phyloP scores from a whole-genome alignment of 345 rosid species.

The Pistacia atlantica region DNA sequence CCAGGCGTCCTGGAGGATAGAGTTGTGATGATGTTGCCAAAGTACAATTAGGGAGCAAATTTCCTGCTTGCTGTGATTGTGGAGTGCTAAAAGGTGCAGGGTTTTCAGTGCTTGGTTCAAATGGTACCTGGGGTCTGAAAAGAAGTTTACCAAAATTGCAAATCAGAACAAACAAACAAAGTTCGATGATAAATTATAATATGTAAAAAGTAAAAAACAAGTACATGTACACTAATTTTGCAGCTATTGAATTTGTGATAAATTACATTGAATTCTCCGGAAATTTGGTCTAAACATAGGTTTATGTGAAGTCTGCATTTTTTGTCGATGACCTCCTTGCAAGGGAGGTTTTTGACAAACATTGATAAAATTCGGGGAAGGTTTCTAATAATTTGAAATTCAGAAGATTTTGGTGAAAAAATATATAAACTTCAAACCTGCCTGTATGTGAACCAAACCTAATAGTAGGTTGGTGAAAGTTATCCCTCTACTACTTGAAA shows the following conservation, averaged over 20 bases:
- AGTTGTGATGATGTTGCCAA: neutral
- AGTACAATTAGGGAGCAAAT: neutral
- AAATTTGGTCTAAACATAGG: neutral
- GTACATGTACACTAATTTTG: neutral
- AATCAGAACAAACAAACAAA: neutral
- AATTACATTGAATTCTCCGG: neutral
- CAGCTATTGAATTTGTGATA: neutral
- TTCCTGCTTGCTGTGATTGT: neutral
- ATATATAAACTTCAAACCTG: neutral
- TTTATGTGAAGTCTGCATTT: neutral
- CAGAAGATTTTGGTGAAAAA: neutral
- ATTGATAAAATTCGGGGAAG: neutral
- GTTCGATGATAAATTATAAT: neutral
- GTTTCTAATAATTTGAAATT: neutral
- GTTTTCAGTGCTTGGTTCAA: neutral
- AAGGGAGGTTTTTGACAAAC: no score
- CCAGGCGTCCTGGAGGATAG: neutral
- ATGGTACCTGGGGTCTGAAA: neutral
- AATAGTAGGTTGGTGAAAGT: neutral
- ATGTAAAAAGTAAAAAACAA: neutral
- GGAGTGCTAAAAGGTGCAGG: neutral
- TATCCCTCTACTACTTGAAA: no score
- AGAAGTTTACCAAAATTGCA: neutral
- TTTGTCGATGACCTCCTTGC: neutral
- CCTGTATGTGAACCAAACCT: neutral